Evolutionary conservation across 176 grass and related monocot species (phyloP).

Genomic region (Avena atlantica): DNA sequence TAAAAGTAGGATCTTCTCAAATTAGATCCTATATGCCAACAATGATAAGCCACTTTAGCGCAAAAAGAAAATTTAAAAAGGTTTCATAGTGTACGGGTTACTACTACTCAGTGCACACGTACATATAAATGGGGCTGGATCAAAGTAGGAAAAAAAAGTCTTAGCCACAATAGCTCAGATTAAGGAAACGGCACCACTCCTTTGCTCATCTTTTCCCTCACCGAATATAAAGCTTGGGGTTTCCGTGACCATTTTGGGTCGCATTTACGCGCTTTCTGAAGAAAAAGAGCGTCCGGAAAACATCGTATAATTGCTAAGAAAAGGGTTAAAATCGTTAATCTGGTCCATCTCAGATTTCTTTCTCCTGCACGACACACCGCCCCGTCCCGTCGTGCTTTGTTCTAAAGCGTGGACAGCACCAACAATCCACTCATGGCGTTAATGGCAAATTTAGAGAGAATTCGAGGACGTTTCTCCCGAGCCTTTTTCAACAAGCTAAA

Average conservation of each 20-base stretch:
- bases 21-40: slow-evolving; percentile 26
- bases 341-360: slow-evolving; percentile 33
- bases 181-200: slow-evolving; percentile 30
- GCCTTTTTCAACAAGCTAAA: too few relatives aligned
- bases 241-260: slow-evolving; percentile 17
- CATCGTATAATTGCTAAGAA: slow-evolving; percentile 33
- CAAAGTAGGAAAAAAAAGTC: slow-evolving; percentile 21
- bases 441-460: too few relatives aligned
- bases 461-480: too few relatives aligned
- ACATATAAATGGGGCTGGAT: slow-evolving; percentile 1
- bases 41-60: slow-evolving; percentile 12
- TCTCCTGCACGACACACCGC: too few relatives aligned
- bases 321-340: slow-evolving; percentile 31
- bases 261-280: background rate
- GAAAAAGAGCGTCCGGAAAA: background rate
- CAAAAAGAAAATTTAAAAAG: background rate
- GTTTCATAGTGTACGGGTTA: background rate
- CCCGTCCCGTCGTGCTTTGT: too few relatives aligned
- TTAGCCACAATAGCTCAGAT: slow-evolving; percentile 14
- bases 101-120: background rate
- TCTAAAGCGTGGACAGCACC: too few relatives aligned
- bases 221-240: slow-evolving; percentile 12
- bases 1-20: background rate
- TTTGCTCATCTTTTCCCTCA: slow-evolving; percentile 21
- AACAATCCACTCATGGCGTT: too few relatives aligned